phyloP scores from a whole-genome alignment of 1,139 yeast genomes.

The Debaryomyces fabryi region DNA sequence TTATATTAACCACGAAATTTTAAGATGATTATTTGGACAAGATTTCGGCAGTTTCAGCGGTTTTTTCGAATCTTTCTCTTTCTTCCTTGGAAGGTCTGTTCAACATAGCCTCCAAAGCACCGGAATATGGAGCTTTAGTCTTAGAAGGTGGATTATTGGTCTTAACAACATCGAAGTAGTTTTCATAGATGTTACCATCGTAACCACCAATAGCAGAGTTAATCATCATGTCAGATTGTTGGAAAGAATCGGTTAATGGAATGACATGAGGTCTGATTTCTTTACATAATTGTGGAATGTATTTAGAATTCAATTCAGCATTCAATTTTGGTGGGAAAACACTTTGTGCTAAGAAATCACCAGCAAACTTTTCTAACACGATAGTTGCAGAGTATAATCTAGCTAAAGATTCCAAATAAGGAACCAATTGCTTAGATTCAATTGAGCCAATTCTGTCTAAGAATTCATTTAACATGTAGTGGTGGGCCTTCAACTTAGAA shows the following conservation, averaged over 20 bases:
- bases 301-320: conserved; percentile 46
- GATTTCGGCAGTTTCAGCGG: conserved; percentile 24
- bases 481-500: conserved; percentile 65
- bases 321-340: conserved; percentile 49
- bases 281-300: conserved; percentile 33
- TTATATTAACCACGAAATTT: background rate
- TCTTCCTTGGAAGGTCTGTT: conserved; percentile 39
- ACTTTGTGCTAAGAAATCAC: conserved; percentile 70
- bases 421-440: conserved; percentile 24
- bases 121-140: conserved; percentile 46
- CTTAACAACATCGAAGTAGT: conserved; percentile 45
- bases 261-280: conserved; percentile 49
- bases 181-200: conserved; percentile 51
- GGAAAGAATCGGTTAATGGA: conserved; percentile 53
- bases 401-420: conserved; percentile 35
- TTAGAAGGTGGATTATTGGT: conserved; percentile 37
- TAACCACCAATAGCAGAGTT: conserved; percentile 48
- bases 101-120: conserved; percentile 38
- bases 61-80: conserved; percentile 45
- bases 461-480: conserved; percentile 53
- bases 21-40: conserved; percentile 22
- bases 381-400: conserved; percentile 67
- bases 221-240: conserved; percentile 45
- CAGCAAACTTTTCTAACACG: conserved; percentile 71
- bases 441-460: conserved; percentile 32